These are phyloP conservation scores for Brasenia schreberi DNA, from an alignment of 164 flowering plant species.

Conservation along the genomic window DNA sequence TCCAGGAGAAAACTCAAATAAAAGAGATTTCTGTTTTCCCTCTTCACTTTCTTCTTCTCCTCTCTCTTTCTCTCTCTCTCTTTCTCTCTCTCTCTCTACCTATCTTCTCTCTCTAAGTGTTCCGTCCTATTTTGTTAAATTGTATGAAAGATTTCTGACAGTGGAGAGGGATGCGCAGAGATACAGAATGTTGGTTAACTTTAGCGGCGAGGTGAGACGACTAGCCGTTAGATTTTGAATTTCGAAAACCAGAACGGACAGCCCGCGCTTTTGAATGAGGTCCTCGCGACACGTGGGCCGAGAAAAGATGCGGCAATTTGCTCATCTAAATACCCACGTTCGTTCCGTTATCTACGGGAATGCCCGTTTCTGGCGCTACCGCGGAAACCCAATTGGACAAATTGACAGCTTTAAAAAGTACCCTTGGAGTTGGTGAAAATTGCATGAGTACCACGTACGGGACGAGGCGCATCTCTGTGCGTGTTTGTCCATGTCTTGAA, in stretches of 20 bases:
- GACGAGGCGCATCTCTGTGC: too few species aligned
- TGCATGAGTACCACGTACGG: too few species aligned
- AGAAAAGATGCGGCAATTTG: neutral
- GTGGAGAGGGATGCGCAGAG: neutral
- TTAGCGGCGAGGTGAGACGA: neutral
- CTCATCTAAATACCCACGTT: neutral
- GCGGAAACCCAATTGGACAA: too few species aligned
- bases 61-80: neutral
- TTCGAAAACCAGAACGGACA: neutral
- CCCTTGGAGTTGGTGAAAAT: too few species aligned
- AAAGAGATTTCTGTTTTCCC: neutral
- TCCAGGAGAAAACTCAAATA: constrained; percentile 6
- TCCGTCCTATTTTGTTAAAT: too few species aligned
- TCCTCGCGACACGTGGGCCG: neutral
- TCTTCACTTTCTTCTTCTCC: neutral
- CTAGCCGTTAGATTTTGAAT: neutral
- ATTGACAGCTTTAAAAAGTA: too few species aligned
- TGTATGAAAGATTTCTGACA: neutral
- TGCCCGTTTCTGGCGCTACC: too few species aligned
- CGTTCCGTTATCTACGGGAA: too few species aligned
- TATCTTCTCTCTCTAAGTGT: too few species aligned
- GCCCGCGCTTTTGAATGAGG: neutral
- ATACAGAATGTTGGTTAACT: neutral
- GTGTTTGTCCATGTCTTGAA: too few species aligned
- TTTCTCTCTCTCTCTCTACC: too few species aligned